These are phyloP conservation scores for Musa balbisiana DNA, from an alignment of 202 grass and related monocot genomes.

Conservation along the genomic window DNA sequence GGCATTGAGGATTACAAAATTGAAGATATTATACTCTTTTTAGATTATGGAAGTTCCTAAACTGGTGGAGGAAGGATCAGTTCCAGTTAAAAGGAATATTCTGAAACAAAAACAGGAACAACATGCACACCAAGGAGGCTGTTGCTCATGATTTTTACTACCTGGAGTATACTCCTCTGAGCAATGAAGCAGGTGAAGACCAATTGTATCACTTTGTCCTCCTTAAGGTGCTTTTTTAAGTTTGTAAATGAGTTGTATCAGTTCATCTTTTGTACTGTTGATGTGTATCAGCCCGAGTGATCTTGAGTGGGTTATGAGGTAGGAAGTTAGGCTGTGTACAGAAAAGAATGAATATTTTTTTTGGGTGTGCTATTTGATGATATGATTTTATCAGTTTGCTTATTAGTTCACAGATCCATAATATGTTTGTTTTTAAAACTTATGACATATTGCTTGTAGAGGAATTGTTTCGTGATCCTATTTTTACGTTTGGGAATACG, in stretches of 20 bases:
- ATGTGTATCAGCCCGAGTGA: not conserved
- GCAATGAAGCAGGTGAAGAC: not conserved
- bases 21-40: slow-evolving; percentile 10
- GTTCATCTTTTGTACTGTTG: slow-evolving; percentile 1
- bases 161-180: not conserved
- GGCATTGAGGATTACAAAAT: not conserved
- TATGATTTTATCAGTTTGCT: not conserved
- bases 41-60: slow-evolving; percentile 90
- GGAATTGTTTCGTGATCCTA: no score
- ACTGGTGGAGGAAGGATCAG: slow-evolving; percentile 83
- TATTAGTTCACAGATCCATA: no score
- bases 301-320: not conserved
- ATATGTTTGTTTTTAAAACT: no score
- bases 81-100: slow-evolving; percentile 72
- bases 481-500: no score
- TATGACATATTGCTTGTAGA: no score
- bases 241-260: not conserved
- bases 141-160: slow-evolving; percentile 37
- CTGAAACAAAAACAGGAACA: slow-evolving; percentile 87
- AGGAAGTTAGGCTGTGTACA: not conserved
- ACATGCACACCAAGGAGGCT: slow-evolving; percentile 45
- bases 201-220: not conserved
- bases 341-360: not conserved
- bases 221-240: not conserved
- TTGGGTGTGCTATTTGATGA: not conserved